These are phyloP conservation scores for Boletus subparvulus DNA, from an alignment of 768 basidiomycete genomes.

Conservation along the genomic window DNA sequence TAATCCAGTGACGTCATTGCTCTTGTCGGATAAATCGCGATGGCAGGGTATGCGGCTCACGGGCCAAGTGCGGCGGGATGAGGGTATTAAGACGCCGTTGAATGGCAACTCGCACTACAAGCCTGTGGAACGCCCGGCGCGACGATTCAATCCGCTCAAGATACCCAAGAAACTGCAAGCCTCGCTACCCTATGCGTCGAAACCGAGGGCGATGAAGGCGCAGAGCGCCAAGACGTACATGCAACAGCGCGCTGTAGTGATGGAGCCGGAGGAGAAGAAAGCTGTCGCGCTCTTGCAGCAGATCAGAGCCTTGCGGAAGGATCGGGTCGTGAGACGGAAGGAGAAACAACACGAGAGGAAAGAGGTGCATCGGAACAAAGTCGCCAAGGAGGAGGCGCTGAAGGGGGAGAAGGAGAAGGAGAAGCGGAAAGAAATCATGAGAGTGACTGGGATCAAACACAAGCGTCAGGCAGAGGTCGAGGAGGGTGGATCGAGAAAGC, in stretches of 20 bases:
- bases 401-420: constrained; percentile 71
- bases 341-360: constrained; percentile 87
- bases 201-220: constrained; percentile 79
- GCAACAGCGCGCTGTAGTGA: constrained; percentile 90
- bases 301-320: constrained; percentile 87
- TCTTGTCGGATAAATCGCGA: constrained; percentile 73
- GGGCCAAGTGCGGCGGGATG: constrained; percentile 85
- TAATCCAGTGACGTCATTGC: constrained; percentile 91
- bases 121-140: constrained; percentile 69
- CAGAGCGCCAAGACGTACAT: constrained; percentile 81
- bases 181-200: constrained; percentile 86
- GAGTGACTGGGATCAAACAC: constrained; percentile 63
- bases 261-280: constrained; percentile 94
- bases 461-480: constrained; percentile 63
- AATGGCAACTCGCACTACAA: constrained; percentile 88
- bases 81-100: constrained; percentile 78
- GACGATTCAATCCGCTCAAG: constrained; percentile 89
- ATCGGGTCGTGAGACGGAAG: constrained; percentile 72
- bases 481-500: constrained; percentile 56
- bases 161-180: constrained; percentile 91
- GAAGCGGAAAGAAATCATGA: constrained; percentile 76
- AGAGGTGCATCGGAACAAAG: constrained; percentile 65
- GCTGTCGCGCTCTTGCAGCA: constrained; percentile 91
- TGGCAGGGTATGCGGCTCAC: constrained; percentile 98
- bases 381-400: constrained; percentile 63